phyloP scores from a whole-genome alignment of 495 filamentous ascomycete species.

The Aspergillus biplanus region DNA sequence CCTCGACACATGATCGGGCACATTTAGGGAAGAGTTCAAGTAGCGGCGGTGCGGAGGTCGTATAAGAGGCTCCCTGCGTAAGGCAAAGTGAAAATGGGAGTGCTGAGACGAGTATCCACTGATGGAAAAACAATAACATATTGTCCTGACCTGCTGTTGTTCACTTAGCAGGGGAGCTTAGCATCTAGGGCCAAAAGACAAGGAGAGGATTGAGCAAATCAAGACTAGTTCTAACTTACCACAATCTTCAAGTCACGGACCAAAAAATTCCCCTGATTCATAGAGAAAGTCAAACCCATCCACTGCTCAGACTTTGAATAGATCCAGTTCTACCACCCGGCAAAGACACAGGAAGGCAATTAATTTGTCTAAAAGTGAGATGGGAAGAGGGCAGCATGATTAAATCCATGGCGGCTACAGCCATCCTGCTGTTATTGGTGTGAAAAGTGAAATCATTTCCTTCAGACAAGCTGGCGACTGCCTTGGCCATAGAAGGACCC shows the following conservation, averaged over 20 bases:
- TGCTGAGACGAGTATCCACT: constrained; percentile 18
- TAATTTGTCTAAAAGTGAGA: constrained; percentile 6
- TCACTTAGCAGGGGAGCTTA: constrained; percentile 6
- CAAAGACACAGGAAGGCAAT: background rate
- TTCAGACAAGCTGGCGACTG: constrained; percentile 21
- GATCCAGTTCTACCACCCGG: background rate
- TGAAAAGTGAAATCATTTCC: constrained; percentile 19
- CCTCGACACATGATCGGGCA: constrained; percentile 62
- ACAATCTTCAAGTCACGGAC: constrained; percentile 24
- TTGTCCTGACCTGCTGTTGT: constrained; percentile 17
- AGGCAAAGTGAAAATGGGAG: constrained; percentile 28
- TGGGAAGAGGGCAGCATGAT: constrained; percentile 17
- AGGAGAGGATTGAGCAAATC: background rate
- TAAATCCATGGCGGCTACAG: constrained; percentile 16
- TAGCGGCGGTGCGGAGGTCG: constrained; percentile 29
- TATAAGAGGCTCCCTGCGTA: constrained; percentile 22
- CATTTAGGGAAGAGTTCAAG: constrained; percentile 61
- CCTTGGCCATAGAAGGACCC: constrained; percentile 8
- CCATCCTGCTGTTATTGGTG: constrained; percentile 24
- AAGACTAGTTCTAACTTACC: constrained; percentile 25
- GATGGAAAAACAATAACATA: constrained; percentile 24
- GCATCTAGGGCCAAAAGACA: background rate
- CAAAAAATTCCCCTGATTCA: constrained; percentile 33
- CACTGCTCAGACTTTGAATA: background rate
- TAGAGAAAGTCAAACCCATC: constrained; percentile 13